Evolutionary conservation across 495 filamentous ascomycete species (phyloP), one percentile per base, ranked within the genome.

Genomic region (Paragyromitra xinjiangensis): DNA sequence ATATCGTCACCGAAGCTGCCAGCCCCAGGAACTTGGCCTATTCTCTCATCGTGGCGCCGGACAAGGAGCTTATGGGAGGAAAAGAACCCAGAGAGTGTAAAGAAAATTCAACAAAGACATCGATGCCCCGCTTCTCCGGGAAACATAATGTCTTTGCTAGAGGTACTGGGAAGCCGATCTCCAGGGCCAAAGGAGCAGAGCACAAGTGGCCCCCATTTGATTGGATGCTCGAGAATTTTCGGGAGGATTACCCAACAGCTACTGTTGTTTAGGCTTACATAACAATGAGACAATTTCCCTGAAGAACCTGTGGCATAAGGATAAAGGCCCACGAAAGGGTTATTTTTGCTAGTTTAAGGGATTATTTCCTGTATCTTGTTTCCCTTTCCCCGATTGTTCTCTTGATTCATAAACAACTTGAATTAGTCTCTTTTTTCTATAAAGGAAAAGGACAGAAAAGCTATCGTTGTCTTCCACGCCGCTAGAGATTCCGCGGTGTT

Each of bases 171-270:
- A 45, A 56, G 6, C 2, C 7, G 26, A 16, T 8, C 29, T 0
- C 29, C n/a, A 14, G 26, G 14, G 19, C 1, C 6, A 22, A 56
- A 2, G 39, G 19, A 45, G 37, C 22, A 6, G 48, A 40, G 6
- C 11, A 64, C 40, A 72, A 58, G 53, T 76, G 68, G 73, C 73
- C 73, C n/a, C n/a, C 59, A 22, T 76, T 65, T 56, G 59, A 76
- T 73, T 76, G 73, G 73, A 71, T 71, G 58, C 65, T 76, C 12
- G 58, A 76, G 11, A 72, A 56, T 6, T 50, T 76, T 50, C 40
- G 14, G 51, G 56, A 62, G 56, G 59, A 58, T 34, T 19, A 45
- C 53, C n/a, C 24, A 34, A 19, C 39, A 34, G 22, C 39, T 34
- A 3, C 29, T 26, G 6, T 56, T 19, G 9, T 6, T 37, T 69